Percentiles rank a stretch among this genome's conserved stretches.
phyloP scores from a whole-genome alignment of 1,139 yeast genomes.

The Candida sp. region DNA sequence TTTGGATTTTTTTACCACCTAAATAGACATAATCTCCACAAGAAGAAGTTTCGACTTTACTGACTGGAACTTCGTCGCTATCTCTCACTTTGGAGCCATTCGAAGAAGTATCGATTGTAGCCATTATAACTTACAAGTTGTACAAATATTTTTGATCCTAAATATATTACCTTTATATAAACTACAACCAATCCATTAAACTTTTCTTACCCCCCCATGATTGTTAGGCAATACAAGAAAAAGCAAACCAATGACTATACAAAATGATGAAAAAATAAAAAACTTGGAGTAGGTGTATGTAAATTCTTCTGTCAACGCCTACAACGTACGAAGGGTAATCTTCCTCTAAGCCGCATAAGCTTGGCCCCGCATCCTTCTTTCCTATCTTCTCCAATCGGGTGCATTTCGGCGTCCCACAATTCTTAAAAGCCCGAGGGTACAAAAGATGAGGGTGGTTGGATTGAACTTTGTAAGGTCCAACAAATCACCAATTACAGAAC shows the following conservation, averaged over 20 bases:
- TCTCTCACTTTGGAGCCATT: background rate
- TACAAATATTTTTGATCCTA: background rate
- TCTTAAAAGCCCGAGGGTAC: background rate
- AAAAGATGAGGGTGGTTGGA: too few relatives aligned
- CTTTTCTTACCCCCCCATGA: background rate
- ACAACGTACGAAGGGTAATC: background rate
- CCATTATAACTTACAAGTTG: background rate
- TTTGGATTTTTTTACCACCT: background rate
- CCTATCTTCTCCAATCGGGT: background rate
- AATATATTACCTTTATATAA: too few relatives aligned
- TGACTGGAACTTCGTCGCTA: background rate
- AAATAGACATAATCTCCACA: background rate
- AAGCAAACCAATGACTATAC: background rate
- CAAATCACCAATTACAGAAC: too few relatives aligned
- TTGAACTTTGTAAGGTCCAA: too few relatives aligned
- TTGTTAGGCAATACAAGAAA: background rate
- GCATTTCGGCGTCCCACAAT: background rate
- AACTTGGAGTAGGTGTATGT: too few relatives aligned
- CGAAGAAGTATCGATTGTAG: background rate
- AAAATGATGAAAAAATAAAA: too few relatives aligned
- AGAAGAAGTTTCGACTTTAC: background rate
- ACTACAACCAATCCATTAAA: background rate
- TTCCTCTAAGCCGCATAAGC: background rate
- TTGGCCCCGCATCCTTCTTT: background rate
- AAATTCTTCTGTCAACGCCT: too few relatives aligned